These are phyloP conservation scores for Glomus cerebriforme DNA, from an alignment of 192 early-diverging fungal genomes.

Conservation along the genomic window DNA sequence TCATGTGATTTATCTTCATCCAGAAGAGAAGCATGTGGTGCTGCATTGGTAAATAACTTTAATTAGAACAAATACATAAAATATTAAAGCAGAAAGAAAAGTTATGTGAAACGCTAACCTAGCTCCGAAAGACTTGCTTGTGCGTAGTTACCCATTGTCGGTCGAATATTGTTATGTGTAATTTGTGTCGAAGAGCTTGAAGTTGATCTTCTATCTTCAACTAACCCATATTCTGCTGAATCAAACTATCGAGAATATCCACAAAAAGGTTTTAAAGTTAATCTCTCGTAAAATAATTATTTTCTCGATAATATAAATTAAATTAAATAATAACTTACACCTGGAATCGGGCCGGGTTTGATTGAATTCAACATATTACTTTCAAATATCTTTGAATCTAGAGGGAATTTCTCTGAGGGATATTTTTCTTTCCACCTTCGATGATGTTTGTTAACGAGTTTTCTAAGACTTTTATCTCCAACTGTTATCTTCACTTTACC, in stretches of 20 bases:
- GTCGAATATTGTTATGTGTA: not conserved
- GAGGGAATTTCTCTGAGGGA: constrained; percentile 5
- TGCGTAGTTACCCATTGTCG: not conserved
- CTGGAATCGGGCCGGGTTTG: not conserved
- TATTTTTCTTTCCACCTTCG: constrained; percentile 11
- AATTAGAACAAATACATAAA: not conserved
- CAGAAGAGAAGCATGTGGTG: not conserved
- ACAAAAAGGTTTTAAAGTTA: not conserved
- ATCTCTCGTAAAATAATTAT: not conserved
- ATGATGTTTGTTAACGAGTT: not conserved
- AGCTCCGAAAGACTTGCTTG: not conserved
- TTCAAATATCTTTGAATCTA: constrained; percentile 8
- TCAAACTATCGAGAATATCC: constrained; percentile 4
- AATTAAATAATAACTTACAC: not conserved
- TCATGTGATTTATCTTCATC: not conserved
- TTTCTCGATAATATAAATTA: not conserved
- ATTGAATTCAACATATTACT: constrained; percentile 13
- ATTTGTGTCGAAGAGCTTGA: not conserved
- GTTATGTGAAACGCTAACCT: not conserved
- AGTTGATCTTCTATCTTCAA: not conserved
- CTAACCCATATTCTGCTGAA: constrained; percentile 4
- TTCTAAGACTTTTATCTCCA: constrained; percentile 10
- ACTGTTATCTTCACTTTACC: constrained; percentile 17
- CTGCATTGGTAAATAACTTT: not conserved
- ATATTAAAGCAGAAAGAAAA: no score